Evolutionary conservation across 139 green algal genomes (phyloP), one percentile per base, ranked within the genome.

Genomic region (Tetradesmus lagerheimii): DNA sequence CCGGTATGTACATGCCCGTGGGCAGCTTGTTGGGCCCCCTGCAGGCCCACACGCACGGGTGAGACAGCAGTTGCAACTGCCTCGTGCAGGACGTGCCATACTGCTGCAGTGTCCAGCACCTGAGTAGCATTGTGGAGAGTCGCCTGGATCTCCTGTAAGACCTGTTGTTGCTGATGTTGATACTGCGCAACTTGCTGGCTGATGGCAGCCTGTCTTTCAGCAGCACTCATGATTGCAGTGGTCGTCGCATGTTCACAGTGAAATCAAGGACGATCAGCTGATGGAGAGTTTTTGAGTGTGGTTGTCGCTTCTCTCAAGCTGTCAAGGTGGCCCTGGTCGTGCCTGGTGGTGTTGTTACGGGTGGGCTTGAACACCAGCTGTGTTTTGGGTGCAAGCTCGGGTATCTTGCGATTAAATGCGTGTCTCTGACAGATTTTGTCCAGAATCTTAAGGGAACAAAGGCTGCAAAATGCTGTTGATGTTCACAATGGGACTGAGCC

Each of bases 61-160:
- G 27, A 85, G 79, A 41, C 27, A 71, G 57, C 41, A 85, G 41
- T 39, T 85, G 57, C 79, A 85, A 85, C 79, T 85, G 39, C 79
- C 43, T 67, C 25, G 27, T 5, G 47, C 47, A 62, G 47, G 27
- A 67, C 31, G 79, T 38, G 37, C 77, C 1, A 31, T 14, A 27
- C 9, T n/a, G 35, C 34, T 34, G 37, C 77, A 50, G 18, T 35
- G 35, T n/a, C 14, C 41, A 39, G 39, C 35, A 50, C 79, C 79
- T 85, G 39, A 5, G 79, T 66, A 18, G 41, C 79, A 37, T 66
- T 39, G 0, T 35, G 39, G 14, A 67, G 41, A 9, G 53, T 29
- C 16, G n/a, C 53, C 39, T 85, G 79, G 29, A 85, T 35, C 31
- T 85, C 41, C 25, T 64, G 41, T 31, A 85, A 37, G 18, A 85